Conservation (phyloP, 495 filamentous ascomycete genomes). For the Penicillium goetzii region DNA sequence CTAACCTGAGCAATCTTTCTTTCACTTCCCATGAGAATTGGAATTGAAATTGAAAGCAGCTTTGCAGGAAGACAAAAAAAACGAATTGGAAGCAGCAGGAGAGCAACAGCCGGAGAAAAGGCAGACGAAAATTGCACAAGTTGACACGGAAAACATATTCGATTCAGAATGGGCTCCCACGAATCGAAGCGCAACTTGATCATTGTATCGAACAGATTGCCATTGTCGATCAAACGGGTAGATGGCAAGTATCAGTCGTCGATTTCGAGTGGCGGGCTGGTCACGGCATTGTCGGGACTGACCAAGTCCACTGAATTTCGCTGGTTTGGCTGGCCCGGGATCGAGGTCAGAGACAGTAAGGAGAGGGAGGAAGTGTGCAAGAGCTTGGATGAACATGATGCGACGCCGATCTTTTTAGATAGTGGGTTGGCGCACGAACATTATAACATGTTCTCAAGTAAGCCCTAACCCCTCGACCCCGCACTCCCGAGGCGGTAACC, state of each 20-base stretch:
- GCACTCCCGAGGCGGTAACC: background rate
- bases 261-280: constrained; percentile 87
- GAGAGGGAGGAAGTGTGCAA: constrained; percentile 52
- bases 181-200: constrained; percentile 56
- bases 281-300: constrained; percentile 82
- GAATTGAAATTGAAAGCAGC: background rate
- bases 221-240: constrained; percentile 80
- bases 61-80: background rate
- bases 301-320: constrained; percentile 83
- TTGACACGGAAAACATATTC: background rate
- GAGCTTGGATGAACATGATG: constrained; percentile 52
- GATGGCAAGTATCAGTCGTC: constrained; percentile 75
- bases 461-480: constrained; percentile 8
- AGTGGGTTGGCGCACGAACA: constrained; percentile 58
- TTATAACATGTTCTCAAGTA: constrained; percentile 65
- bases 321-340: constrained; percentile 94
- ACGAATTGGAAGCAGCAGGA: background rate
- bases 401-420: constrained; percentile 57
- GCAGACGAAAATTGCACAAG: background rate
- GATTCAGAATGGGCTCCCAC: constrained; percentile 10
- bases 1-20: background rate
- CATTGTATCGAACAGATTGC: constrained; percentile 85
- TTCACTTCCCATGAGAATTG: background rate
- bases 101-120: background rate
- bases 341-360: constrained; percentile 53